These are phyloP conservation scores for Casuarina equisetifolia DNA, from an alignment of 306 rosid species.

Conservation along the genomic window DNA sequence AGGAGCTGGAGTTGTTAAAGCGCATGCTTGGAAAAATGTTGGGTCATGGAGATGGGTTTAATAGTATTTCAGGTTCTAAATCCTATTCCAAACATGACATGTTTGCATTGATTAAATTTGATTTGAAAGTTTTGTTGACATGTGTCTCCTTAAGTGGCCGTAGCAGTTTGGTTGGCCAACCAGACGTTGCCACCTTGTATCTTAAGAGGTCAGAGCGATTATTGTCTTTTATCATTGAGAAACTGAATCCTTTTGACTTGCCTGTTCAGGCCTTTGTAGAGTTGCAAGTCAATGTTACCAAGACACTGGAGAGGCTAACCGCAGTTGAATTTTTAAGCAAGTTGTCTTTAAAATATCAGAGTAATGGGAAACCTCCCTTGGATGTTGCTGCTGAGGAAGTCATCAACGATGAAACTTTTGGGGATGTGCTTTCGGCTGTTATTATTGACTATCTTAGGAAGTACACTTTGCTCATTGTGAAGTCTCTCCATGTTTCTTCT, in stretches of 20 bases:
- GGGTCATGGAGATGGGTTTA: conserved; percentile 33
- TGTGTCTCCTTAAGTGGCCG: conserved; percentile 53
- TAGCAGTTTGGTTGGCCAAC: conserved; percentile 52
- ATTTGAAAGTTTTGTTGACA: conserved; percentile 73
- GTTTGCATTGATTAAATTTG: conserved; percentile 72
- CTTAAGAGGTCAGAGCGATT: conserved; percentile 63
- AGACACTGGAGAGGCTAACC: conserved; percentile 67
- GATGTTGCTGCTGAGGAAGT: conserved; percentile 37
- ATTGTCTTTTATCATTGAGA: conserved; percentile 51
- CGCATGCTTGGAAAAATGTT: conserved; percentile 47
- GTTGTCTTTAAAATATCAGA: conserved; percentile 48
- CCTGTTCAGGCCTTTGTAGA: conserved; percentile 63
- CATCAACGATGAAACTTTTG: conserved; percentile 29
- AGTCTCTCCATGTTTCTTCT: conserved; percentile 70
- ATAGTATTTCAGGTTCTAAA: conserved; percentile 35
- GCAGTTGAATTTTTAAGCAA: conserved; percentile 57
- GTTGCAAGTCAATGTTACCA: conserved; percentile 69
- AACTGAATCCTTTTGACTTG: conserved; percentile 69
- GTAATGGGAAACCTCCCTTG: conserved; percentile 29
- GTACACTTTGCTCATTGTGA: conserved; percentile 52
- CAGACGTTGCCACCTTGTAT: conserved; percentile 47
- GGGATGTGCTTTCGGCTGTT: conserved; percentile 38
- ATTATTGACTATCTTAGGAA: conserved; percentile 61
- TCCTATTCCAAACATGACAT: conserved; percentile 64
- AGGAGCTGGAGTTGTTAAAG: conserved; percentile 74